phyloP scores from a whole-genome alignment of 2,329 filamentous ascomycete genomes.

The Peltaster fructicola region DNA sequence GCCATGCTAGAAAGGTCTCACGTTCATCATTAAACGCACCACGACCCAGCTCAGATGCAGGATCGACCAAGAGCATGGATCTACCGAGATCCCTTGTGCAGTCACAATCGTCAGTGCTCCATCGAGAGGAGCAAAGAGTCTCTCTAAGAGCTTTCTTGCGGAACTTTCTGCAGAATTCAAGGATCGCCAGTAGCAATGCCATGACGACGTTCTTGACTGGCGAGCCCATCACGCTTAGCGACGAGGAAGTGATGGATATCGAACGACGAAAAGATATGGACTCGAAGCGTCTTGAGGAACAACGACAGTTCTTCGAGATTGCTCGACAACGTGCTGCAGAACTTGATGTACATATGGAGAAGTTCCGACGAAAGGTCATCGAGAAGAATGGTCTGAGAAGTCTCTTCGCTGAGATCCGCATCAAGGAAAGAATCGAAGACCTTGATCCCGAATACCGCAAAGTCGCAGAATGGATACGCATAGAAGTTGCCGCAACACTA shows the following conservation, averaged over 20 bases:
- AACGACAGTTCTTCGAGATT: constrained; percentile 89
- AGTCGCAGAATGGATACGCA: constrained; percentile 94
- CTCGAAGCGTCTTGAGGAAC: constrained; percentile 75
- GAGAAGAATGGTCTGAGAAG: constrained; percentile 75
- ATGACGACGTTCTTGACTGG: constrained; percentile 68
- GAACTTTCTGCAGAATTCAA: constrained; percentile 65
- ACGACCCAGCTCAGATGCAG: constrained; percentile 5
- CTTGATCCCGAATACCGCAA: constrained; percentile 92
- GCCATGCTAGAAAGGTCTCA: constrained; percentile 25
- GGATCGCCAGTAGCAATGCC: constrained; percentile 65
- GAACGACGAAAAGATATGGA: constrained; percentile 64
- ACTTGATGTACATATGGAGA: constrained; percentile 94
- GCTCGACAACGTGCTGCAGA: constrained; percentile 78
- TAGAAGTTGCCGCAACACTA: constrained; percentile 88
- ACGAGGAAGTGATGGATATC: constrained; percentile 74
- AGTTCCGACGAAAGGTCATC: constrained; percentile 49
- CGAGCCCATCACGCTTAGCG: constrained; percentile 54
- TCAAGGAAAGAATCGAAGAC: constrained; percentile 73
- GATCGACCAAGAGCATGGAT: constrained; percentile 5
- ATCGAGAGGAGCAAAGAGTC: constrained; percentile 77
- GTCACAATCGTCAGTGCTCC: constrained; percentile 34
- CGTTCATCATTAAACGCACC: constrained; percentile 18
- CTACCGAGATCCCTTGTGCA: constrained; percentile 5
- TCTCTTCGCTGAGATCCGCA: constrained; percentile 81
- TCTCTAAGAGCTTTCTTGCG: constrained; percentile 84